These are phyloP conservation scores for Alternaria alternata DNA, from an alignment of 2,329 filamentous ascomycete genomes.

Conservation along the genomic window DNA sequence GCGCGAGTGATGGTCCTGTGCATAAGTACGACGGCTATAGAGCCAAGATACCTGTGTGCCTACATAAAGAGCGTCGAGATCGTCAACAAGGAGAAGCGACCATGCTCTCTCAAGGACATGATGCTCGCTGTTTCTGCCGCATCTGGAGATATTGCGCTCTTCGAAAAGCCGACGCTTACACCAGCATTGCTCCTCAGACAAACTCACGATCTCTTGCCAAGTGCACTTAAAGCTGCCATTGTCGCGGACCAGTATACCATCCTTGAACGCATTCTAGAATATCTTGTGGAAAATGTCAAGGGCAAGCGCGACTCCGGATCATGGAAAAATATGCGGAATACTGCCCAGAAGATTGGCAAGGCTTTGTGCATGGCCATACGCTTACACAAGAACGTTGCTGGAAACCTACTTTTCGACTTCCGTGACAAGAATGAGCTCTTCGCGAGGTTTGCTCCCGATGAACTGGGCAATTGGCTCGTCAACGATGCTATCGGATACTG, in stretches of 20 bases:
- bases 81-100: not conserved
- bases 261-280: not conserved
- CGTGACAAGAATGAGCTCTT: not conserved
- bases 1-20: not conserved
- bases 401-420: not conserved
- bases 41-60: not conserved
- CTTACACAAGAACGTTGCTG: not conserved
- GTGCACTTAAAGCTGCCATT: not conserved
- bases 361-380: not conserved
- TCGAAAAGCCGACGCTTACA: not conserved
- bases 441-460: not conserved
- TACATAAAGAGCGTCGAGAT: not conserved
- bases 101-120: not conserved
- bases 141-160: not conserved
- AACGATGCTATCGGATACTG: not conserved
- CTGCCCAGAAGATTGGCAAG: not conserved
- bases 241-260: not conserved
- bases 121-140: not conserved
- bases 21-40: not conserved
- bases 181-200: not conserved
- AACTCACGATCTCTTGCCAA: not conserved
- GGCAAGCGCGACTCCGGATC: not conserved
- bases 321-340: not conserved
- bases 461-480: not conserved
- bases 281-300: not conserved